Evolutionary conservation across 1,284 basidiomycete species (phyloP).

Genomic region (Pisolithus thermaeus): DNA sequence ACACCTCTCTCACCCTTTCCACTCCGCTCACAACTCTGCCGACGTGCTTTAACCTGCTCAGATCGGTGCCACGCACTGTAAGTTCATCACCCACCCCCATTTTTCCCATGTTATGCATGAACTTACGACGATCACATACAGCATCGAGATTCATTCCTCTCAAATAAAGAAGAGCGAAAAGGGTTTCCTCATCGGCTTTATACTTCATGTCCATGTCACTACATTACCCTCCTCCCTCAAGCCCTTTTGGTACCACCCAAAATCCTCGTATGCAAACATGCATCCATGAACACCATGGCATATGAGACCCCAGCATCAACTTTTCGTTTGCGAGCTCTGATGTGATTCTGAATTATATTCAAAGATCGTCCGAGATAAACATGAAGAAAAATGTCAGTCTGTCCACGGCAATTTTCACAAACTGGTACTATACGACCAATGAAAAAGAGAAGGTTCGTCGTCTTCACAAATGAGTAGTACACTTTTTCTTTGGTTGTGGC

Average conservation of each 20-base stretch:
- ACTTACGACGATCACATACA: slow-evolving; percentile 1
- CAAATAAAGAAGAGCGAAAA: slow-evolving; percentile 35
- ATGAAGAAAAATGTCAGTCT: background rate
- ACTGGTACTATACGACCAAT: background rate
- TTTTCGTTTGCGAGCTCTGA: no score
- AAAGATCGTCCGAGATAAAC: background rate
- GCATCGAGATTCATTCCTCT: slow-evolving; percentile 52
- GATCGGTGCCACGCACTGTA: slow-evolving; percentile 89
- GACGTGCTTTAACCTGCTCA: slow-evolving; percentile 17
- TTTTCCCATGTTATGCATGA: no score
- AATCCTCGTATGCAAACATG: slow-evolving; percentile 22
- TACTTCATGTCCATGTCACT: slow-evolving; percentile 6
- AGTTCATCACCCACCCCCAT: slow-evolving; percentile 17
- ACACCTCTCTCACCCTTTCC: background rate
- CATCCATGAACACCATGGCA: slow-evolving; percentile 2
- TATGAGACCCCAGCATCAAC: background rate
- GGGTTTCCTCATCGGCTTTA: background rate
- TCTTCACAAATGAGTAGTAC: slow-evolving; percentile 35
- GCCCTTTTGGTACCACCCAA: slow-evolving; percentile 13
- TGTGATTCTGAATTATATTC: no score
- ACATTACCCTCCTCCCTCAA: slow-evolving; percentile 12
- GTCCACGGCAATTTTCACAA: background rate
- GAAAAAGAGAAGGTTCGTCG: slow-evolving; percentile 13
- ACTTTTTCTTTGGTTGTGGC: slow-evolving; percentile 14
- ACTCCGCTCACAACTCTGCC: slow-evolving; percentile 4